Base-by-base conservation (phyloP, 495 filamentous ascomycete genomes). In the Talaromyces trachyspermus region DNA sequence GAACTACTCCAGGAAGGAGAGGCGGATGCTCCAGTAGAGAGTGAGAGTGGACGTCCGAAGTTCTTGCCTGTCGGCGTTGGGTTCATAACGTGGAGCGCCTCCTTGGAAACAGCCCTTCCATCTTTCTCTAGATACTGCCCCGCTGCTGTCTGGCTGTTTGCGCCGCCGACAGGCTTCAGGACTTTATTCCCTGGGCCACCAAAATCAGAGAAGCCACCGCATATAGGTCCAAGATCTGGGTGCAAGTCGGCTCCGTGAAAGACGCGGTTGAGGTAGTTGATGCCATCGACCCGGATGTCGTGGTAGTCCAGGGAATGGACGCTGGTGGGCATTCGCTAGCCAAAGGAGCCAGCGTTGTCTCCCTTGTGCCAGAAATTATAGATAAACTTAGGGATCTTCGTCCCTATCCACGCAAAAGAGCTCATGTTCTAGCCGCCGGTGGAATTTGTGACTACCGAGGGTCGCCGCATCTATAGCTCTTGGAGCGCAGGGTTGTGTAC, bases 241-340 rank as follows among this genome's bases (percentile, higher is more conserved):
- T 87, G 9, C 85, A 89, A 55, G 61, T 87, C 37, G 78, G 83
- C n/a, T 79, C 76, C 12, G 71, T 88, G 4, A 44, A 45, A 0
- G 79, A 80, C 47, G 79, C 81, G 0, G 14, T 78, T 0, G 65
- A 68, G 11, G 69, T 69, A 1, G 66, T 57, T 5, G 53, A 54
- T 17, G 49, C 46, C 4, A 57, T 63, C 12, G 23, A 37, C 5
- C 80, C 81, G 1, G 82, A 88, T 55, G 81, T 80, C 5, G 51
- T 90, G 1, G 82, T 88, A 6, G 67, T 84, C 8, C 84, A 90
- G 55, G 85, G 86, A 2, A 55, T 63, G 8, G 86, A 90, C 57
- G 83, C 86, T 0, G 85, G 86, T 5, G 86, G 86, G 0, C 86
- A 90, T 60, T 83, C 85, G n/a, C 69, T 78, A 24, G 69, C 54